Evolutionary conservation across 176 grass and related monocot genomes (phyloP), one percentile per base, ranked within the genome.

Genomic region (Metroxylon sagu): DNA sequence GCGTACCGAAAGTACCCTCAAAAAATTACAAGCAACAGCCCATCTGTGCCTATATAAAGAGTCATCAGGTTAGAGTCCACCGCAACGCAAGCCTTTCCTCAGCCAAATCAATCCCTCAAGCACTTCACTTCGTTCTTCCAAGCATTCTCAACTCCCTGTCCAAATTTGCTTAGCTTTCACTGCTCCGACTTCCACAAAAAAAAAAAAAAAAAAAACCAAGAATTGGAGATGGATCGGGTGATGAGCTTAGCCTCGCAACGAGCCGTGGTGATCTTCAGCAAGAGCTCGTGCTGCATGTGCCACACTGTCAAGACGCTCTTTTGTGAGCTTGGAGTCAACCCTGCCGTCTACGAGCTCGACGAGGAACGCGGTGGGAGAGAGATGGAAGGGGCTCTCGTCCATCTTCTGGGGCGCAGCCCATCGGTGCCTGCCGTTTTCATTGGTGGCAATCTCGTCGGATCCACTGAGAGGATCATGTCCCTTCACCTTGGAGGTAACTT

Each of bases 251-350:
- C 62, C n/a, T 85, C 86, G 28, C 74, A 90, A 73, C 49, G 82
- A 17, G 78, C 86, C 5, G 86, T 79, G 61, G 82, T 85, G 62
- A 76, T 85, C 57, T 90, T 90, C 67, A 82, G 78, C 31, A 16
- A 6, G 56, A 85, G 86, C 78, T 68, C 31, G 35, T 85, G 86
- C 61, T 69, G 64, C 78, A 90, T 90, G 75, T 79, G 78, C 63
- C 78, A 85, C 72, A 16, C 79, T 5, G 72, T 90, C 54, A 90
- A 69, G 62, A 72, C 53, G 53, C 78, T 89, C 16, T 69, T 89
- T 7, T 43, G 74, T 17, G 54, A 72, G 25, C 75, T 90, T 8
- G 75, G 74, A 48, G 86, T 90, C 16, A 64, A 61, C 69, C 59
- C 71, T 15, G 78, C 78, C 4, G 75, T 90, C 18, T 70, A 85